phyloP scores from a whole-genome alignment of 2,329 filamentous ascomycete species.

The Aspergillus hortae region DNA sequence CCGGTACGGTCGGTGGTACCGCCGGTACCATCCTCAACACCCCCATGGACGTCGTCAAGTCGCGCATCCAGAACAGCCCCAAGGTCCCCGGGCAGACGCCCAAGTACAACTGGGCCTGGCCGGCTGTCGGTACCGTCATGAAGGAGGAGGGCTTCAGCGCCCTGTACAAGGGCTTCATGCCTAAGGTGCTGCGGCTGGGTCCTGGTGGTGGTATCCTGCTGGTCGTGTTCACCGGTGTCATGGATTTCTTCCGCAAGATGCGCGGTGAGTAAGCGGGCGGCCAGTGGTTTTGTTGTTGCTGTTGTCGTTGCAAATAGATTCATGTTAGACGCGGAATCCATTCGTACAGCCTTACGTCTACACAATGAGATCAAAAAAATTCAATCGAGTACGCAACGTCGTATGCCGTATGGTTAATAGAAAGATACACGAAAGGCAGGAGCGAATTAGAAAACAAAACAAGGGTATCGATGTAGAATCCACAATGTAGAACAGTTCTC shows the following conservation, averaged over 20 bases:
- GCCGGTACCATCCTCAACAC: constrained; percentile 91
- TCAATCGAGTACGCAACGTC: not conserved
- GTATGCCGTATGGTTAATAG: not conserved
- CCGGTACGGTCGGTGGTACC: constrained; percentile 84
- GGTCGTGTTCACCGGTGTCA: constrained; percentile 49
- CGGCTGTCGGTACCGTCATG: constrained; percentile 77
- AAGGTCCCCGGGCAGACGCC: constrained; percentile 75
- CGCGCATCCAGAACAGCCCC: constrained; percentile 89
- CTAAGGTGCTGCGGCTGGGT: constrained; percentile 80
- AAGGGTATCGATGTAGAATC: constrained; percentile 32
- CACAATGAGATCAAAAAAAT: not conserved
- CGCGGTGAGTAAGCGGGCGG: constrained; percentile 33
- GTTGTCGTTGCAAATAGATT: constrained; percentile 4
- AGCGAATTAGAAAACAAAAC: constrained; percentile 20
- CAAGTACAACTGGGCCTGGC: constrained; percentile 99
- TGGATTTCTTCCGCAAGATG: constrained; percentile 75
- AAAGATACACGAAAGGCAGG: constrained; percentile 8
- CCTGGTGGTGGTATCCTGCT: constrained; percentile 62
- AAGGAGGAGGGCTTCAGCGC: constrained; percentile 90
- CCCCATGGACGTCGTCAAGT: constrained; percentile 96
- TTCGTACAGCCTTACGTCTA: not conserved
- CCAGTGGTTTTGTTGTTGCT: not conserved
- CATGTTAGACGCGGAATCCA: constrained; percentile 1
- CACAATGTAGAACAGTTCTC: constrained; percentile 2
- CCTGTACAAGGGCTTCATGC: constrained; percentile 95